A percentile compares a stretch with the other conserved stretches of the same genome.
phyloP scores from a whole-genome alignment of 805 yeast species.

The Candida nemodendra region DNA sequence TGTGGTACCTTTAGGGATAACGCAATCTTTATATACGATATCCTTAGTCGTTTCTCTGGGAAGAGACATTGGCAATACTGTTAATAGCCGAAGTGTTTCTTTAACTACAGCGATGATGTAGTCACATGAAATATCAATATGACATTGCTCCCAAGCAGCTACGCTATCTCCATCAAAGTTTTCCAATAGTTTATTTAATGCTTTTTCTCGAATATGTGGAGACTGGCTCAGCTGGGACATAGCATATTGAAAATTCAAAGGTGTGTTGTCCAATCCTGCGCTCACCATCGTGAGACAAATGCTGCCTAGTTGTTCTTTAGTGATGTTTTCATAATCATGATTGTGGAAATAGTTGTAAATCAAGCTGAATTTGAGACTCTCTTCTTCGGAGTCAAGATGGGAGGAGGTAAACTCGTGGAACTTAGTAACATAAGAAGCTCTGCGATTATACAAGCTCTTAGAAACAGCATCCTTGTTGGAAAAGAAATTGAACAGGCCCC shows the following conservation, averaged over 20 bases:
- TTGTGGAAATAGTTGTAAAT: slow-evolving; percentile 27
- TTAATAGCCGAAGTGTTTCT: slow-evolving; percentile 60
- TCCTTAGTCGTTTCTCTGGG: slow-evolving; percentile 60
- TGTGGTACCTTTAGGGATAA: slow-evolving; percentile 56
- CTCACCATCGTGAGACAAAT: slow-evolving; percentile 74
- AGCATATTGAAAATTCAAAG: slow-evolving; percentile 59
- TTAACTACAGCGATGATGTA: slow-evolving; percentile 57
- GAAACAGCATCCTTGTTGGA: slow-evolving; percentile 17
- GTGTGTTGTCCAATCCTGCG: slow-evolving; percentile 75
- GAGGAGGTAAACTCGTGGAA: slow-evolving; percentile 33
- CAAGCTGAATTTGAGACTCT: slow-evolving; percentile 17
- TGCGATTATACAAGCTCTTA: slow-evolving; percentile 36
- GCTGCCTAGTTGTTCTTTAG: slow-evolving; percentile 47
- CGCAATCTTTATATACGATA: slow-evolving; percentile 37
- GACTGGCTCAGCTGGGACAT: slow-evolving; percentile 56
- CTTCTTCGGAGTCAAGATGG: slow-evolving; percentile 14
- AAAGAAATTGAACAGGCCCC: slow-evolving; percentile 25
- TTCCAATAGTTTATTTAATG: slow-evolving; percentile 39
- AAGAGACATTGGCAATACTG: slow-evolving; percentile 65
- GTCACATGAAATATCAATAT: slow-evolving; percentile 36
- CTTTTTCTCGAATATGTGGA: slow-evolving; percentile 41
- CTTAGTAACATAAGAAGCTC: slow-evolving; percentile 49
- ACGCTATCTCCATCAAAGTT: slow-evolving; percentile 27
- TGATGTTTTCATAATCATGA: slow-evolving; percentile 22
- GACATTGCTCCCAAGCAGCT: slow-evolving; percentile 27